These are phyloP conservation scores for Beta corolliflora DNA, from an alignment of 179 eudicot species.

Conservation along the genomic window DNA sequence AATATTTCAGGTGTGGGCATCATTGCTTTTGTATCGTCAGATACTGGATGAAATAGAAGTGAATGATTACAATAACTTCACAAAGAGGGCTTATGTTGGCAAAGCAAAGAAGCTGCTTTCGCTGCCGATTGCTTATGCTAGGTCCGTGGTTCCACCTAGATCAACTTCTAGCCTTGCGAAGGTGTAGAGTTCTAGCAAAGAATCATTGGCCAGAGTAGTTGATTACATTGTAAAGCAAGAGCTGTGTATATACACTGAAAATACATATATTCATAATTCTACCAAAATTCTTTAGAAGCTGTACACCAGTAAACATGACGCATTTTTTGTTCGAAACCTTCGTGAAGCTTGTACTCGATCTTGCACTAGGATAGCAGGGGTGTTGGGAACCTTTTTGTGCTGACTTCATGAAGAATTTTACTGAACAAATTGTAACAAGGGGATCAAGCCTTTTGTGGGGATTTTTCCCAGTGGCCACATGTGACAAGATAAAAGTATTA, in stretches of 20 bases:
- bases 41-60: conserved; percentile 88
- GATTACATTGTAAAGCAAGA: conserved; percentile 32
- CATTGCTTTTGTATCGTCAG: conserved; percentile 68
- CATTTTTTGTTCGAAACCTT: conserved; percentile 4
- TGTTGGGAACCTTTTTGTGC: conserved; percentile 1
- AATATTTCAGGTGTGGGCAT: conserved; percentile 79
- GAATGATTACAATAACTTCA: conserved; percentile 84
- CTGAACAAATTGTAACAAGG: conserved; percentile 1
- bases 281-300: conserved; percentile 29
- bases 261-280: conserved; percentile 32
- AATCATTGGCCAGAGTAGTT: neutral
- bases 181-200: conserved; percentile 34
- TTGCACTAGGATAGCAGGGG: conserved; percentile 20
- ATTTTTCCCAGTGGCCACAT: neutral
- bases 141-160: conserved; percentile 59
- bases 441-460: conserved; percentile 1
- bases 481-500: neutral
- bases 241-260: conserved; percentile 31
- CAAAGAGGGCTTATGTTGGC: conserved; percentile 80
- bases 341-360: conserved; percentile 12
- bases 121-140: conserved; percentile 82
- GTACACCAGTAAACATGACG: conserved; percentile 1
- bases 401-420: conserved; percentile 6
- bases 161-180: conserved; percentile 38
- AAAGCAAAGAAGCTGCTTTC: conserved; percentile 72